Base-by-base conservation (phyloP, 176 grass and related monocot genomes). In the Carex cristatella region DNA sequence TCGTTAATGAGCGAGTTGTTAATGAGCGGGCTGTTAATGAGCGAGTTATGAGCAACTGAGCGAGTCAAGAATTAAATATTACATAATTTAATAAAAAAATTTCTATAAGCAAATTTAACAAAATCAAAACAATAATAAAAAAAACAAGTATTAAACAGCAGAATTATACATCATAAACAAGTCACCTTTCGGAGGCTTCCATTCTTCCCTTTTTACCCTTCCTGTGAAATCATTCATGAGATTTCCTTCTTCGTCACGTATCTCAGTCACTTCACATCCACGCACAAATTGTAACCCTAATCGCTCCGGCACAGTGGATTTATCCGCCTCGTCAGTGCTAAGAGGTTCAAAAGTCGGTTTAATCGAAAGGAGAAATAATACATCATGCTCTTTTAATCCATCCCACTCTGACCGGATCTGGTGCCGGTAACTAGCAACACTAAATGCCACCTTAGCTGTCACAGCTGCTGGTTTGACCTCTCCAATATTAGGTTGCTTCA, bases 181-280 rank as follows among this genome's bases (percentile, higher is more conserved):
- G 33, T 98, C 96, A 78, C 96, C 96, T 84, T 98, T 98, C 27
- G 96, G 96, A 10, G 96, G 91, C 57, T 98, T 98, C 93, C 96
- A 95, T 44, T 98, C 96, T 80, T 98, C 96, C 89, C 91, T 89
- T 84, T 98, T 98, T 71, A 98, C 90, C 87, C 87, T 95, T 79
- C 96, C 93, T 56, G 96, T 98, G 83, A 95, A 98, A 84, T 98
- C 96, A 95, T 98, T 98, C 93, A 98, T 95, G 65, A 98, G 91
- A 65, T 87, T 68, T 75, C 93, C 91, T 79, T 95, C 96, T 85
- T 98, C 96, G 38, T 98, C 96, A 83, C 87, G 91, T 30, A 95
- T 94, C 80, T 95, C 93, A 84, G 92, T 93, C 63, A 98, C 93
- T 76, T 98, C 96, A 61, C 96, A 98, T 72, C 96, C 96, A 73